A percentile compares a stretch with the other conserved stretches of the same genome.
phyloP scores from a whole-genome alignment of 805 yeast genomes.

The Debaryomyces castellii region DNA sequence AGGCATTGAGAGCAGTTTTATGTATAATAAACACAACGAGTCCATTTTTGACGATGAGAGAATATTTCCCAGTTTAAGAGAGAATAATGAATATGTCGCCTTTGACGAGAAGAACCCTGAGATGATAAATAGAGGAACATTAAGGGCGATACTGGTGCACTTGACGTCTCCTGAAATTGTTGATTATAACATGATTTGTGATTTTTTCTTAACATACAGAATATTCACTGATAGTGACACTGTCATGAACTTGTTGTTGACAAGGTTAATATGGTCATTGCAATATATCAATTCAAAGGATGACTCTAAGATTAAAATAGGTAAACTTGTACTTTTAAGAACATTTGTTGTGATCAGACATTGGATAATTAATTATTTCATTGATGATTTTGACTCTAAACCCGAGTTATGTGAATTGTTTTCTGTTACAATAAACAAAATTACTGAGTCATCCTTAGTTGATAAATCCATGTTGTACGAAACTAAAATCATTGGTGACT shows the following conservation, averaged over 20 bases:
- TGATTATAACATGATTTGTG: slow-evolving; percentile 77
- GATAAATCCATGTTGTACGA: slow-evolving; percentile 29
- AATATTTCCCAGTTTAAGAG: slow-evolving; percentile 31
- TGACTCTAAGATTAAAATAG: slow-evolving; percentile 39
- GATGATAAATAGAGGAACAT: slow-evolving; percentile 34
- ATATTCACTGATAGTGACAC: slow-evolving; percentile 59
- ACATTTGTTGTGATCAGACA: slow-evolving; percentile 86
- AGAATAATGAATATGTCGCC: slow-evolving; percentile 22
- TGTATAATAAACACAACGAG: slow-evolving; percentile 37
- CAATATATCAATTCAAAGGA: slow-evolving; percentile 34
- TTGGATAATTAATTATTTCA: slow-evolving; percentile 86
- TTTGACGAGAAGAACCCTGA: slow-evolving; percentile 35
- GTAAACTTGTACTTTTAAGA: slow-evolving; percentile 69
- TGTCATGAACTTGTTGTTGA: slow-evolving; percentile 58
- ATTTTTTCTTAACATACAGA: slow-evolving; percentile 83
- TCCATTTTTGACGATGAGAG: slow-evolving; percentile 35
- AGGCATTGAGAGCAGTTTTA: slow-evolving; percentile 19
- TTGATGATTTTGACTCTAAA: slow-evolving; percentile 63
- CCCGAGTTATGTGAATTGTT: slow-evolving; percentile 39
- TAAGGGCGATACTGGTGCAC: slow-evolving; percentile 54
- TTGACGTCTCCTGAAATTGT: slow-evolving; percentile 71
- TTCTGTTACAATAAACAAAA: slow-evolving; percentile 46
- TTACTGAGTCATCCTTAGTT: slow-evolving; percentile 32
- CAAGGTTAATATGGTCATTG: slow-evolving; percentile 74
- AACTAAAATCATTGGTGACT: slow-evolving; percentile 34